Percentiles rank a stretch among this genome's conserved stretches.
phyloP scores from a whole-genome alignment of 2,329 filamentous ascomycete genomes.

The Diaporthe caulivora region DNA sequence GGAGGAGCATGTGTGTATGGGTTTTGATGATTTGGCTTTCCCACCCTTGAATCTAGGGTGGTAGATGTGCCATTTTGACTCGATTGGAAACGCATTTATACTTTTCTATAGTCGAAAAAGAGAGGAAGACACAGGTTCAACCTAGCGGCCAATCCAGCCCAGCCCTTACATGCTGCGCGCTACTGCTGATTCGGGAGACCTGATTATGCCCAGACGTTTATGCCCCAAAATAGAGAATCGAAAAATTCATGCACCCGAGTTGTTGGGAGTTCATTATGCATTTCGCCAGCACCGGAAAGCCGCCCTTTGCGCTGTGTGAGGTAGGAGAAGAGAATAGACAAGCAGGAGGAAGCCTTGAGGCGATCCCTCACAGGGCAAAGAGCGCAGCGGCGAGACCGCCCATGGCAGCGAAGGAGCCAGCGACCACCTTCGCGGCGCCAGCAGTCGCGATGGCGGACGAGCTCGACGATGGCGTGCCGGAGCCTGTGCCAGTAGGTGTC shows the following conservation, averaged over 20 bases:
- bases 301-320: neutral
- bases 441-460: conserved; percentile 31
- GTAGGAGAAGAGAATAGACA: neutral
- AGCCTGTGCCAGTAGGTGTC: conserved; percentile 33
- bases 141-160: neutral
- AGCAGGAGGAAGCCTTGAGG: neutral
- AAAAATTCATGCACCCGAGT: conserved; percentile 24
- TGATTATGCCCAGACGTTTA: conserved; percentile 8
- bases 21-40: neutral
- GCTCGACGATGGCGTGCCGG: conserved; percentile 23
- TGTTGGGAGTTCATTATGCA: conserved; percentile 10
- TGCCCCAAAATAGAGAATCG: conserved; percentile 5
- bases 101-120: conserved; percentile 14
- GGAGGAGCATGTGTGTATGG: too few species aligned
- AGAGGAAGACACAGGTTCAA: neutral
- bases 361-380: conserved; percentile 57
- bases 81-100: conserved; percentile 22
- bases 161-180: neutral
- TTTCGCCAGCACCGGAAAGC: conserved; percentile 7
- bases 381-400: conserved; percentile 56
- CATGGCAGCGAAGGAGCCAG: conserved; percentile 54
- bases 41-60: neutral
- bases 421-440: conserved; percentile 50
- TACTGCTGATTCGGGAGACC: neutral
- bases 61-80: neutral